Base-by-base conservation (phyloP, 306 rosid species). In the Alnus glutinosa region DNA sequence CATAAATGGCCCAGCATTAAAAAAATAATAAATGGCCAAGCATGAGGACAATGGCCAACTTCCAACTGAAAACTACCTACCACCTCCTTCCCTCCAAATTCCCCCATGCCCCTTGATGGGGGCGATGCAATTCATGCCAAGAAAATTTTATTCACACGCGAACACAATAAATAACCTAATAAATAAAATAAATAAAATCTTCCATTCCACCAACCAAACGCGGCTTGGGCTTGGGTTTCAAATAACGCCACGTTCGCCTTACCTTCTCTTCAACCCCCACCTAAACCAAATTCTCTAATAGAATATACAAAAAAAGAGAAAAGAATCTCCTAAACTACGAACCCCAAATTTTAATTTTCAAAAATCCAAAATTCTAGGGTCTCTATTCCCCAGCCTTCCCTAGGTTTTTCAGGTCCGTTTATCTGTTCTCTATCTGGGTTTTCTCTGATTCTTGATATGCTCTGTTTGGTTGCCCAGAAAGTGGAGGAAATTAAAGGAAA, bases 1-100 rank as follows among this genome's bases (percentile, higher is more conserved):
- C 37, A 34, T 34, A 48, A 48, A 48, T 12, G 52, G 52, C 13
- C 14, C 10, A 12, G 52, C 52, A 49, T 49, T 49, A 18, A 55
- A 66, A 6, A 18, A n/a, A 12, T 0, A 61, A 18, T 10, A 13
- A 23, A 23, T 23, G 28, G 28, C 28, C 28, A 23, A 23, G 28
- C 28, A 23, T 23, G 28, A 23, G 62, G 80, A 71, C 63, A 48
- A 2, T n/a, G 83, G 63, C 75, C 79, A 81, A 72, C 75, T 16
- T 70, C 87, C 89, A 88, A 76, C 87, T 55, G 79, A 76, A 42
- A 83, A 80, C 78, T 71, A 83, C 89, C 88, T 36, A 70, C 86
- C 89, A 77, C 69, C 88, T 28, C 18, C 9, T 37, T n/a, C 2
- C 48, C 42, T 23, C 8, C 42, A 19, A 14, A 42, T 42, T 23